Evolutionary conservation across 768 basidiomycete species (phyloP), one percentile per base, ranked within the genome.

Genomic region (Gautieria morchelliformis): DNA sequence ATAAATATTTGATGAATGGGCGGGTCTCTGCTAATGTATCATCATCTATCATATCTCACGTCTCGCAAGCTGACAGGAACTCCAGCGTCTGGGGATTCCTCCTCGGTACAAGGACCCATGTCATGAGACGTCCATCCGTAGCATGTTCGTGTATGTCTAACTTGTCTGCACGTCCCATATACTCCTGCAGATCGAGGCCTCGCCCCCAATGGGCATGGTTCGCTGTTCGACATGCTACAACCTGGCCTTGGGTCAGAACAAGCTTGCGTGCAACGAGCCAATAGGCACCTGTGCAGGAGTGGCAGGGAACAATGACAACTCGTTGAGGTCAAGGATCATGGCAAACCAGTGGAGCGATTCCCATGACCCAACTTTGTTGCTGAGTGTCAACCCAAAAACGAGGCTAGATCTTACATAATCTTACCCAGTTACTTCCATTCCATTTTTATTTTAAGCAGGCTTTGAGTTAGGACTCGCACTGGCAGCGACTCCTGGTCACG

Each of bases 11-110:
- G 30, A 33, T 55, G 42, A 56, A 45, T 47, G 41, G n/a, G 32
- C 15, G 10, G 15, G 17, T 14, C 27, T 37, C 4, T 42, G 19
- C 15, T 14, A 27, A 11, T 12, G 35, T 27, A 27, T 27, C 27
- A 27, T 27, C 27, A 20, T 22, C 33, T 22, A 41, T 33, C 35
- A 52, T 17, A 5, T 71, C 75, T 63, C 62, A 85, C 84, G 80
- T 84, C 70, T 82, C 78, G 63, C 82, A 84, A 19, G 82, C 75
- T 62, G 77, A 83, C 63, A 78, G 65, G 63, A 83, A 84, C 52
- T 81, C 74, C 4, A 83, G 60, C 2, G 79, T 75, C 5, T 68
- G 66, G 0, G 81, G 77, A 55, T 80, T 66, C 49, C 72, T 69
- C 48, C 81, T 71, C 1, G 77, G 78, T 33, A 77, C 80, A 14